Percentiles rank a stretch among this genome's conserved stretches.
phyloP scores from a whole-genome alignment of 345 rosid genomes.

The Populus tremula region DNA sequence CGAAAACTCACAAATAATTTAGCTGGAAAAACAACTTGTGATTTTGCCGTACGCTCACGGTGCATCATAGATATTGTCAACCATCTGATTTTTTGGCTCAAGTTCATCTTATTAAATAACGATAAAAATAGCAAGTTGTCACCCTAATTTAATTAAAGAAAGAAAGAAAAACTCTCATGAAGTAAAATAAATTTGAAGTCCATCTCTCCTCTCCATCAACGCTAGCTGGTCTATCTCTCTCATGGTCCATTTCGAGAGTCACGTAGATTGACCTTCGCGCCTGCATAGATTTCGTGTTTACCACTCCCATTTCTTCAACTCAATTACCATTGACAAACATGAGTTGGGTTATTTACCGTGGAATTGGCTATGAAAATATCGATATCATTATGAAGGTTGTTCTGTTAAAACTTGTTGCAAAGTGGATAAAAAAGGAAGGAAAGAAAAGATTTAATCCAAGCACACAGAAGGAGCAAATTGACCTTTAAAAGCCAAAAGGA shows the following conservation, averaged over 20 bases:
- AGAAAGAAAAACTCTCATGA: neutral
- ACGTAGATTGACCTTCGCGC: neutral
- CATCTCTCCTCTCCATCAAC: neutral
- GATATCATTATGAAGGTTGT: too few species aligned
- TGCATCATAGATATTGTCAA: neutral
- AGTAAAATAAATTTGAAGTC: neutral
- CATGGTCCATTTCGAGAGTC: neutral
- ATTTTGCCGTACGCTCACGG: neutral
- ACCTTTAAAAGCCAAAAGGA: neutral
- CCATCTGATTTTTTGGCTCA: neutral
- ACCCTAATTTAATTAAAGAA: neutral
- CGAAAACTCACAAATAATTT: too few species aligned
- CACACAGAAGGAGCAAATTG: too few species aligned
- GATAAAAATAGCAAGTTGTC: too few species aligned
- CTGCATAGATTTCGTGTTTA: neutral
- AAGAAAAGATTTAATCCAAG: too few species aligned
- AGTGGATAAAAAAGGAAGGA: too few species aligned
- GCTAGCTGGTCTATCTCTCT: neutral
- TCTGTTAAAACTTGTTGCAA: too few species aligned
- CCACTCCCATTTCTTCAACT: too few species aligned
- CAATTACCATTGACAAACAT: too few species aligned
- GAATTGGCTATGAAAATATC: too few species aligned
- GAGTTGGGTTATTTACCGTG: too few species aligned
- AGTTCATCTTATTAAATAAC: too few species aligned
- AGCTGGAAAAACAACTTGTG: neutral